Evolutionary conservation across 108 stramenopile genomes (phyloP).

Genomic region (Skeletonema costatum): DNA sequence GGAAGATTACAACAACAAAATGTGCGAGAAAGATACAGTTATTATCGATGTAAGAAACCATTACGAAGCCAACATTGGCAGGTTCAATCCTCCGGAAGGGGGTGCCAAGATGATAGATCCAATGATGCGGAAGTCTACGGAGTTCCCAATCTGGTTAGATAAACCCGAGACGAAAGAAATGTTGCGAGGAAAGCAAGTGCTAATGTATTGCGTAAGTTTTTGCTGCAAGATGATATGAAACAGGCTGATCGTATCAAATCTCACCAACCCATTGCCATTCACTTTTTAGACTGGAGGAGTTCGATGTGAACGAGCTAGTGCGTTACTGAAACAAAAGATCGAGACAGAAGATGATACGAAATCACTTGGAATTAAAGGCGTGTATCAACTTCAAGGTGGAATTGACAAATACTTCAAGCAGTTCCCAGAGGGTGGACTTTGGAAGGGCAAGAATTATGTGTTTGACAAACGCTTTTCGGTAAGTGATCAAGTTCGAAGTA

Average conservation of each 20-base stretch:
- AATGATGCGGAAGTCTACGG: constrained; percentile 87
- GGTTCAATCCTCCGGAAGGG: constrained; percentile 38
- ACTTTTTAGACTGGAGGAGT: constrained; percentile 73
- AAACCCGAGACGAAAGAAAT: constrained; percentile 74
- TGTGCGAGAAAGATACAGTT: constrained; percentile 78
- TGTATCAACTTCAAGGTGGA: constrained; percentile 91
- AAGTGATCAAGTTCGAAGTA: too few relatives aligned
- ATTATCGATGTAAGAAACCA: constrained; percentile 93
- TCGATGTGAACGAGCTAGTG: constrained; percentile 87
- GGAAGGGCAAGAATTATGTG: constrained; percentile 90
- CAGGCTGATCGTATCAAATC: too few relatives aligned
- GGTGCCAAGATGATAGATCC: constrained; percentile 88
- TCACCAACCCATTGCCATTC: too few relatives aligned
- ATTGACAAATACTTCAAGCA: constrained; percentile 87
- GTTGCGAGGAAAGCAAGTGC: constrained; percentile 75
- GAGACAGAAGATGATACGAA: constrained; percentile 65
- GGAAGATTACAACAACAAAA: constrained; percentile 78
- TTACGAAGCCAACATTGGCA: constrained; percentile 85
- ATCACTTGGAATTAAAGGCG: constrained; percentile 71
- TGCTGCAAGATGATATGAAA: too few relatives aligned
- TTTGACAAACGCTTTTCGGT: constrained; percentile 88
- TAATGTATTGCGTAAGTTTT: constrained; percentile 75
- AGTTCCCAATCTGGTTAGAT: constrained; percentile 83
- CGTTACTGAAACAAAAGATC: constrained; percentile 76
- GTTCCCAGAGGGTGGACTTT: constrained; percentile 87